Percentiles rank a stretch among this genome's conserved stretches.
Conservation (phyloP, 495 filamentous ascomycete species). For the Talaromyces thailandensis region DNA sequence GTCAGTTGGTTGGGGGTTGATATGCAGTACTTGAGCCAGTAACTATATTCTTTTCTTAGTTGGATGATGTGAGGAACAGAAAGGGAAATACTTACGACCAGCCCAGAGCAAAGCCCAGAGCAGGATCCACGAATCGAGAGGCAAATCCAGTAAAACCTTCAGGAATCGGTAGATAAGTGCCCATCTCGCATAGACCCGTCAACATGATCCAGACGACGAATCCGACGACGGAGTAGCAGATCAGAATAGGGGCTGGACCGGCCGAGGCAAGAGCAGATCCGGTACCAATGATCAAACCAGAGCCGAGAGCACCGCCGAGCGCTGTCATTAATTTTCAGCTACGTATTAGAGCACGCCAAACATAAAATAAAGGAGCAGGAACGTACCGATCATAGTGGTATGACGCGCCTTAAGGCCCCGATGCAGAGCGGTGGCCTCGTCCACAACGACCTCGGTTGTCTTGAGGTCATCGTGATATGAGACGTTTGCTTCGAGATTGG, state of each 20-base stretch:
- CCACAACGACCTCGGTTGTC: neutral
- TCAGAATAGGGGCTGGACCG: conserved; percentile 50
- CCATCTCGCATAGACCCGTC: conserved; percentile 55
- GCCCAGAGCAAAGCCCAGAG: conserved; percentile 53
- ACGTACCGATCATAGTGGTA: neutral
- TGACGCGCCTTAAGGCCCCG: neutral
- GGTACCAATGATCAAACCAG: conserved; percentile 54
- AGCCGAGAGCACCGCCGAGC: conserved; percentile 32
- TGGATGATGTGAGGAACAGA: neutral
- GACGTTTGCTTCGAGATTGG: neutral
- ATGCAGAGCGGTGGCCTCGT: neutral
- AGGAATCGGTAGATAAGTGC: conserved; percentile 47
- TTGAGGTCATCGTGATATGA: neutral
- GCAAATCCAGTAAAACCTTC: conserved; percentile 55
- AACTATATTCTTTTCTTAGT: conserved; percentile 24
- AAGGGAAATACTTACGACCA: conserved; percentile 22
- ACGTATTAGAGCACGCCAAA: neutral
- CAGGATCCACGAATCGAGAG: conserved; percentile 50
- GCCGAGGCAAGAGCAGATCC: conserved; percentile 53
- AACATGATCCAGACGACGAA: conserved; percentile 53
- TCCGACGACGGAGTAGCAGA: conserved; percentile 55
- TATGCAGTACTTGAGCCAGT: conserved; percentile 57
- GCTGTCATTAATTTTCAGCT: neutral
- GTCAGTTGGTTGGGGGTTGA: conserved; percentile 72
- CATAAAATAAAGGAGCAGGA: neutral